Evolutionary conservation across 768 basidiomycete genomes (phyloP).

Genomic region (Lanmaoa rubissima): DNA sequence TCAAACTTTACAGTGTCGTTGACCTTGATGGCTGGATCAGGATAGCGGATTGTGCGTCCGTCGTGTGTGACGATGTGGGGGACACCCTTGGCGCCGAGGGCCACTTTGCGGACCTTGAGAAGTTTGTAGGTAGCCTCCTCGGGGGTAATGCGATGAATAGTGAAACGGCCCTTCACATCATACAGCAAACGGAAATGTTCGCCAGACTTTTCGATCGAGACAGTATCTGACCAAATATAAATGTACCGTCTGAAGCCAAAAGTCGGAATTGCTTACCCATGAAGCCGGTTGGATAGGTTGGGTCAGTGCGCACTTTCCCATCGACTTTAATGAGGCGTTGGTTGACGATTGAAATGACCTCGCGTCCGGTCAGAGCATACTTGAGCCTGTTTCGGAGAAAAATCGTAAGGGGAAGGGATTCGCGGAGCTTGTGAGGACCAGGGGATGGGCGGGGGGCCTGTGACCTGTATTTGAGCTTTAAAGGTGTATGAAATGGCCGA

Average conservation of each 20-base stretch:
- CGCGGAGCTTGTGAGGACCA: slow-evolving; percentile 98
- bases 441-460: slow-evolving; percentile 96
- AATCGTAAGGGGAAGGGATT: slow-evolving; percentile 94
- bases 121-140: slow-evolving; percentile 98
- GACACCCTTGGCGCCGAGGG: slow-evolving; percentile 89
- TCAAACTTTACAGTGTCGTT: slow-evolving; percentile 99
- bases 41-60: slow-evolving; percentile 99
- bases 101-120: slow-evolving; percentile 88
- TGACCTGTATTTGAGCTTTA: slow-evolving; percentile 9
- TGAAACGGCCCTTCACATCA: slow-evolving; percentile 99
- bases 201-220: slow-evolving; percentile 96
- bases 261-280: slow-evolving; percentile 62
- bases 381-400: slow-evolving; percentile 99
- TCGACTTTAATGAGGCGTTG: slow-evolving; percentile 99
- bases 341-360: slow-evolving; percentile 93
- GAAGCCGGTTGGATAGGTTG: slow-evolving; percentile 96
- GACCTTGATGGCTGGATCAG: slow-evolving; percentile 91
- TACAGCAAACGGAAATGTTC: slow-evolving; percentile 99
- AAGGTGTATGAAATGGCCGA: background rate
- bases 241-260: background rate
- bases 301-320: slow-evolving; percentile 96
- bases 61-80: slow-evolving; percentile 99
- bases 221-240: slow-evolving; percentile 63
- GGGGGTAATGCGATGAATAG: slow-evolving; percentile 97
- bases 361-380: slow-evolving; percentile 95